Evolutionary conservation across 164 flowering plant species (phyloP), one percentile per base, ranked within the genome.

Genomic region (Chimonanthus salicifolius): DNA sequence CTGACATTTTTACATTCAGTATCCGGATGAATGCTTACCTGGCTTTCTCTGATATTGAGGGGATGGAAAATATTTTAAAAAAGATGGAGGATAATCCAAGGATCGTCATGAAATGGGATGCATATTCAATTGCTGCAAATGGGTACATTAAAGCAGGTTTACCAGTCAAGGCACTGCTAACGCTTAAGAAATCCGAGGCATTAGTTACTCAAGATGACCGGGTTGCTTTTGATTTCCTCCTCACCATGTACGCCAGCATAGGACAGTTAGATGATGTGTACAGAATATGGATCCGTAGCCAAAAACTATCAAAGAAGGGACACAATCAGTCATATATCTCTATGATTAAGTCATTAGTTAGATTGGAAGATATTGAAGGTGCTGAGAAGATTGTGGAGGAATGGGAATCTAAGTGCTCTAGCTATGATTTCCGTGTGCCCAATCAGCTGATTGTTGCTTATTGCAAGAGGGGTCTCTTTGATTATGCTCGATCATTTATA

Each of bases 281-380:
- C 68, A 66, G 84, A 11, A 67, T 83, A 11, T 85, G 88, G 88
- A 69, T 70, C 10, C 64, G 64, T 9, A 80, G 78, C 80, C 84
- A 82, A 75, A 44, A 4, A 6, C 45, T 77, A 15, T 51, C 46
- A 0, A 74, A 47, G 20, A 76, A 69, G 64, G 16, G 78, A 4
- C 60, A 63, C 33, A 87, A 83, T 62, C 62, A 66, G 7, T 78
- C 76, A 18, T 84, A 80, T 74, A 43, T 65, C 10, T 21, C 75
- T 63, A 78, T 87, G 84, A 77, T 86, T 51, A 47, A 63, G 11
- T 82, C 87, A 3, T 72, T 87, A 4, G 6, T 76, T 58, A 82
- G 77, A 77, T 47, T 86, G 9, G 83, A 82, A 68, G 88, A 87
- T 68, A 67, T 87, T 68, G 81, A 80, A 48, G 90, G 84, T 18